Evolutionary conservation across 2,329 filamentous ascomycete genomes (phyloP).

Genomic region (Botryotinia narcissicola): DNA sequence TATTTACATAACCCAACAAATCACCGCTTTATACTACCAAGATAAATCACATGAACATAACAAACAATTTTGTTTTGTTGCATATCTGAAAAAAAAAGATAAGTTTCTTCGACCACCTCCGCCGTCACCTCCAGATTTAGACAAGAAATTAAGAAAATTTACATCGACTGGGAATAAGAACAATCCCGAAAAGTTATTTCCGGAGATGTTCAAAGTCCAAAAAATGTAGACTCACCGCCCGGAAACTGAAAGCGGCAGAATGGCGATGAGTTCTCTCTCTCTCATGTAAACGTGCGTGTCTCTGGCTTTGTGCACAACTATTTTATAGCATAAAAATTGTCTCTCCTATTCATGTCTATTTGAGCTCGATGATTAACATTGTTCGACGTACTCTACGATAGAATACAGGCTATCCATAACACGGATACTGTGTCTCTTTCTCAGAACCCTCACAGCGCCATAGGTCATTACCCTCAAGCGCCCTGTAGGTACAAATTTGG

Average conservation of each 20-base stretch:
- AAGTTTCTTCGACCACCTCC: not conserved
- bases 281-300: too few species aligned
- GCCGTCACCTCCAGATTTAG: not conserved
- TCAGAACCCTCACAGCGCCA: not conserved
- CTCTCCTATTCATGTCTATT: not conserved
- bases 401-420: not conserved
- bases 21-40: not conserved
- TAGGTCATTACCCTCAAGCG: not conserved
- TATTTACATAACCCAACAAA: not conserved
- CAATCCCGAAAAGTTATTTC: not conserved
- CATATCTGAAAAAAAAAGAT: not conserved
- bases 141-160: not conserved
- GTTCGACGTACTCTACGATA: not conserved
- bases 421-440: not conserved
- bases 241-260: not conserved
- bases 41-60: rapidly evolving
- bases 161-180: not conserved
- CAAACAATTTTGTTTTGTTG: not conserved
- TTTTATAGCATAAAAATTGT: not conserved
- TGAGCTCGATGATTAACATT: not conserved
- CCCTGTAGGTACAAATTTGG: not conserved
- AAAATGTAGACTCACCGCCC: not conserved
- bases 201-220: not conserved
- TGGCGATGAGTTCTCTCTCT: not conserved
- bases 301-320: not conserved